Base-by-base conservation (phyloP, 108 stramenopile species). In the Nitzschia palea region DNA sequence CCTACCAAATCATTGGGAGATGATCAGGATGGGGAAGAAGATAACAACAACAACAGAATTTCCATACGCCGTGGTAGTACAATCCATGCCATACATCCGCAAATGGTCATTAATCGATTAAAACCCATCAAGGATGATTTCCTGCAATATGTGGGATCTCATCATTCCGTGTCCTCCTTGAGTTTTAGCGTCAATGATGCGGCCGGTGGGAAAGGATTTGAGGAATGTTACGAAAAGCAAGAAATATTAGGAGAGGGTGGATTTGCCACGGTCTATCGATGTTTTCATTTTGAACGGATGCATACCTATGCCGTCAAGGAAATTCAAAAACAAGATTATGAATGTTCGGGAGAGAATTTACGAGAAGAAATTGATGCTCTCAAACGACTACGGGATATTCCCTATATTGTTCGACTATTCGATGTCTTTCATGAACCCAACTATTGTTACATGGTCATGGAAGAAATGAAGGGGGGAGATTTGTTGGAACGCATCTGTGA, bases 391-490 rank as follows among this genome's bases (percentile, higher is more conserved):
- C 44, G 63, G 20, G 68, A 69, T 26, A 50, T 44, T 10, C 62
- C 80, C 12, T 63, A 89, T 63, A 86, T 92, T 54, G 68, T 92
- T 67, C 57, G 66, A 40, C 77, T 88, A 30, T 68, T 83, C 20
- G 88, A 88, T 56, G 81, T 87, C 70, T 87, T 85, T 63, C 62
- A 81, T 18, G 84, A 82, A 36, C 54, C 55, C 12, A 44, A 59
- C 9, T 25, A 51, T 27, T 75, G 73, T 30, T 87, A 84, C 70
- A 68, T 90, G 48, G 80, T 91, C 51, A 78, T 89, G 55, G 92
- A 93, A 79, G 57, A 77, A 25, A 80, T 82, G 73, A 62, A 53
- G 33, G 95, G 95, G 23, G 95, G 95, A 15, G 95, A 95, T 75
- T 78, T 95, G 33, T 87, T 95, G 37, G 88, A 86, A 58, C 79